These are phyloP conservation scores for Cnidoscolus chayamansa DNA, from an alignment of 441 rosid species.

Conservation along the genomic window DNA sequence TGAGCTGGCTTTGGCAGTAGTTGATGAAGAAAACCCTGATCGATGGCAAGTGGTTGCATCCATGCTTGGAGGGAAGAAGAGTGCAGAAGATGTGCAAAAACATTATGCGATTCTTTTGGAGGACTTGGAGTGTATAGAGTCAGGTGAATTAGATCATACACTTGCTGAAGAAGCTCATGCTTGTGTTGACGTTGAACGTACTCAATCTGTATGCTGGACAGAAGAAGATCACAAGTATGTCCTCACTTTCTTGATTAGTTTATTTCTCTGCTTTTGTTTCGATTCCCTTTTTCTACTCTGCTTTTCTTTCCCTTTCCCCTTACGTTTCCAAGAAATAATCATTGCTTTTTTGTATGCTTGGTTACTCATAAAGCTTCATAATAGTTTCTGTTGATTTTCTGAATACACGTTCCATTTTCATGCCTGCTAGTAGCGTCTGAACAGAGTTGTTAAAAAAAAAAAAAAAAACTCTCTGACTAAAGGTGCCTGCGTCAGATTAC, in stretches of 20 bases:
- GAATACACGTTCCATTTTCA: not conserved
- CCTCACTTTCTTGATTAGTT: not conserved
- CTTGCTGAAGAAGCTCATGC: conserved; percentile 36
- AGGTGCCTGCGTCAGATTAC: not conserved
- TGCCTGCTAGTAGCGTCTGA: not conserved
- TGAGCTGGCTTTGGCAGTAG: conserved; percentile 66
- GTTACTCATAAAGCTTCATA: not conserved
- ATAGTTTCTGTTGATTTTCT: not conserved
- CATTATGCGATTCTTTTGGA: conserved; percentile 56
- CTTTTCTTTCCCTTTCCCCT: not conserved
- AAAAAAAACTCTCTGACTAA: not conserved
- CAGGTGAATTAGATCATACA: conserved; percentile 53
- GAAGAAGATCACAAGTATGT: conserved; percentile 54
- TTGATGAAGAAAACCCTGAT: conserved; percentile 51
- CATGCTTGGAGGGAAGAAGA: conserved; percentile 60
- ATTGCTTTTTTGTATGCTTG: not conserved
- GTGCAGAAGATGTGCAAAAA: conserved; percentile 50
- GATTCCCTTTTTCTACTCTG: not conserved
- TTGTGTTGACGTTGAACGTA: conserved; percentile 35
- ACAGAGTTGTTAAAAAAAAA: not conserved
- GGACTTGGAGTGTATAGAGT: conserved; percentile 61
- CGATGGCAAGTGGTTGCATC: conserved; percentile 62
- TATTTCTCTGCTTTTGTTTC: not conserved
- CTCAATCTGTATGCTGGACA: conserved; percentile 41
- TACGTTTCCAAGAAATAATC: conserved; percentile 1